Base-by-base conservation (phyloP, 129 eudicot genomes). In the Helichrysum umbraculigerum region DNA sequence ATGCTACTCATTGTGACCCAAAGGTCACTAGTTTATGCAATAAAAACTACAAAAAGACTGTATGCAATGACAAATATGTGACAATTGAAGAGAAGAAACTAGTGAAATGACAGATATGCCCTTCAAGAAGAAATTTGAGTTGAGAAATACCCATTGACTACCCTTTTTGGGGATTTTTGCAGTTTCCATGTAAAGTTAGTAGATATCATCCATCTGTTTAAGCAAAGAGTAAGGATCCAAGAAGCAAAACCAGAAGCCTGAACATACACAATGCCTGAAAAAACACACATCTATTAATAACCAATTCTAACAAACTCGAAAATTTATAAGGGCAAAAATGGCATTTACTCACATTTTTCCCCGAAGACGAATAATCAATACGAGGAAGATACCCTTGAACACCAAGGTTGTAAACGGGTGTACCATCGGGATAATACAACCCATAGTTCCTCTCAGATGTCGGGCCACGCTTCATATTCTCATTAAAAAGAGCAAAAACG, bases 381-480 rank as follows among this genome's bases (percentile, higher is more conserved):
- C 73, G 83, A 1, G 98, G 87, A 78, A 87, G 83, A 73, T 64
- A 81, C 14, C 97, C 94, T 68, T 87, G 97, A 58, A 89, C 80
- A 19, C 99, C 99, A 54, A 94, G 85, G 81, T 87, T 85, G 77
- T 94, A 94, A 33, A 94, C 99, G 6, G 96, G 94, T 19, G 77
- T 87, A 47, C 87, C 97, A 82, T 89, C 83, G 30, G 99, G 99
- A 80, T 94, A 91, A 72, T 82, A 94, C 77, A 94, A 78, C 11
- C 98, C 98, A 17, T 88, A 94, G 78, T 94, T 94, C 89, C 97
- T 85, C 87, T 94, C 99, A 0, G 99, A 94, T 0, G 88, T 74
- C 0, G 99, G 94, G 8, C 99, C 99, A 30, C 94, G 85, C 86
- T 94, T 94, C 74, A 86, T 37, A 83, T 94, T 81, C 88, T 94